phyloP scores from a whole-genome alignment of 768 basidiomycete genomes.

The Boletus sp. region DNA sequence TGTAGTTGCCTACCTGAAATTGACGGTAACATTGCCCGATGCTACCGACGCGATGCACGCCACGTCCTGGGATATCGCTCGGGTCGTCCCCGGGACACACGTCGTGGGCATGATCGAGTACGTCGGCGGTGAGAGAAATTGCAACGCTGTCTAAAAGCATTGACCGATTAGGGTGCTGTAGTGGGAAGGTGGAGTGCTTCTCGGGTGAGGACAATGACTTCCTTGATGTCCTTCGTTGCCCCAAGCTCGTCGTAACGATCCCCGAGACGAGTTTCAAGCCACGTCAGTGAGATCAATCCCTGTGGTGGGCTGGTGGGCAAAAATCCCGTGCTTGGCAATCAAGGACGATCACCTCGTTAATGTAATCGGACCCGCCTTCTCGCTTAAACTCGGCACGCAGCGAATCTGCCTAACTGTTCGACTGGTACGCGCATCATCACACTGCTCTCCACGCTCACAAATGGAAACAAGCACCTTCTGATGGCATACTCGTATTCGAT shows the following conservation, averaged over 20 bases:
- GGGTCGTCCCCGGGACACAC: no score
- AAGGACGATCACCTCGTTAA: constrained; percentile 1
- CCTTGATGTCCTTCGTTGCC: neutral
- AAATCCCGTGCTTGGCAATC: neutral
- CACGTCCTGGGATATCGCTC: no score
- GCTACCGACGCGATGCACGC: no score
- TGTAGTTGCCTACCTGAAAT: no score
- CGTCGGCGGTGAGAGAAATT: neutral
- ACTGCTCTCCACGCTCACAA: no score
- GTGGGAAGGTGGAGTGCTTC: neutral
- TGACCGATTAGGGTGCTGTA: neutral
- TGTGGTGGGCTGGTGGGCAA: neutral
- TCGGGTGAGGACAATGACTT: neutral
- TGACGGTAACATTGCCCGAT: no score
- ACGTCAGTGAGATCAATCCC: neutral
- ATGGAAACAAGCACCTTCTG: neutral
- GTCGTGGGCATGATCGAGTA: no score
- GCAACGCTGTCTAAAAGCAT: neutral
- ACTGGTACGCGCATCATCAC: neutral
- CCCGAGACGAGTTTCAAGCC: neutral
- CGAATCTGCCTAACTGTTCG: neutral
- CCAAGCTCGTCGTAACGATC: neutral
- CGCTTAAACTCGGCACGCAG: neutral
- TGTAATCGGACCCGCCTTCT: no score
- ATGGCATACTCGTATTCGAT: no score